Evolutionary conservation across 345 rosid species (phyloP), one percentile per base, ranked within the genome.

Genomic region (Streptanthus diversifolius): DNA sequence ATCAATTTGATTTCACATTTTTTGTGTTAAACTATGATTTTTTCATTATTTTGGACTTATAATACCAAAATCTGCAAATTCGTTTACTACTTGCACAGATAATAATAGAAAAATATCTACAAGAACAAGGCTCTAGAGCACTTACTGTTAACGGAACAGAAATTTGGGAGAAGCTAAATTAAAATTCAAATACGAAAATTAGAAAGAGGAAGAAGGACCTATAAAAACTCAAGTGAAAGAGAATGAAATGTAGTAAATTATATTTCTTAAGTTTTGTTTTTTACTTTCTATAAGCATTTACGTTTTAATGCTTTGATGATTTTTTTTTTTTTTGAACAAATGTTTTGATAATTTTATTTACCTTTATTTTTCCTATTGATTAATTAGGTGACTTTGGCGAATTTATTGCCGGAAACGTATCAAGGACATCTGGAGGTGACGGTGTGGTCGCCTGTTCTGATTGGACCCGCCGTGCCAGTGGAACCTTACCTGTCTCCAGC

Each of bases 381-480:
- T 45, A 72, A 32, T 18, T 58, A 74, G 78, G 83, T 92, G 29
- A 87, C 97, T 1, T 58, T 75, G 10, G 75, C 87, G 6, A 83
- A 84, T 0, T 47, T 69, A 57, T 79, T 90, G 25, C 98, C 95
- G 0, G 37, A 47, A 7, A 82, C 85, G 7, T 90, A 93, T 86
- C 87, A 81, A 65, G 96, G 89, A 12, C 90, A 85, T 72, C 52
- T 77, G 29, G 95, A 90, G 30, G 55, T 68, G 35, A 64, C 80
- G 3, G 77, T 83, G 8, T 88, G 98, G 98, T 93, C 98, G 0
- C 96, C 97, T 0, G 80, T 75, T 61, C 45, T 93, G 69, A 54
- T 15, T 59, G 96, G 92, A 0, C 22, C 79, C 1, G 33, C 75
- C 0, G 89, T 87, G 25, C 93, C 93, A 0, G 66, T 90, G 27